Conservation (phyloP, 179 eudicot species). For the Kewa caespitosa region DNA sequence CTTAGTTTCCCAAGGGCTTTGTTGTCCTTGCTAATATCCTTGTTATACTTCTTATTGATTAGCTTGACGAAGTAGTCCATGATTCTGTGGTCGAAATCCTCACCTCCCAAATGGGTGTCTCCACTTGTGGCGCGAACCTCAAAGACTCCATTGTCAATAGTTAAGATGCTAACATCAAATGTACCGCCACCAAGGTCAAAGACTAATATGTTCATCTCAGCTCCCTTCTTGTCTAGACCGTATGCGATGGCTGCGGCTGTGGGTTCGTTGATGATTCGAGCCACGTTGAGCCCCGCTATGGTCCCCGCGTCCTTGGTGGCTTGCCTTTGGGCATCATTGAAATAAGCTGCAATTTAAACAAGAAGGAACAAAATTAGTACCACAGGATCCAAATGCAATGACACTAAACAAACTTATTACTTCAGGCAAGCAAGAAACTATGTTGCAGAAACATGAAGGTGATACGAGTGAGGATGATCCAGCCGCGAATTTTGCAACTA, state of each 20-base stretch:
- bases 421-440: too few relatives aligned
- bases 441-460: too few relatives aligned
- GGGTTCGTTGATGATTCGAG: slow-evolving; percentile 40
- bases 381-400: too few relatives aligned
- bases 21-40: slow-evolving; percentile 37
- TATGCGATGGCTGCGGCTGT: slow-evolving; percentile 42
- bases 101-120: slow-evolving; percentile 45
- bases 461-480: too few relatives aligned
- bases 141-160: slow-evolving; percentile 38
- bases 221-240: slow-evolving; percentile 39
- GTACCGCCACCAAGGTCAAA: slow-evolving; percentile 46
- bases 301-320: slow-evolving; percentile 43
- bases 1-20: slow-evolving; percentile 40
- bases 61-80: slow-evolving; percentile 43
- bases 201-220: slow-evolving; percentile 38
- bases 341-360: slow-evolving; percentile 31
- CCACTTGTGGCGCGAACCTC: slow-evolving; percentile 42
- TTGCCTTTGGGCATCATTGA: slow-evolving; percentile 44
- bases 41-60: slow-evolving; percentile 38
- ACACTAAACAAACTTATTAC: too few relatives aligned
- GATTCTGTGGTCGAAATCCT: slow-evolving; percentile 39
- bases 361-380: neutral
- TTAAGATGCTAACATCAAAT: slow-evolving; percentile 37
- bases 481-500: too few relatives aligned
- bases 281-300: slow-evolving; percentile 39